A percentile compares a stretch with the other conserved stretches of the same genome.
phyloP scores from a whole-genome alignment of 768 basidiomycete species.

The Albatrellus ellisii region DNA sequence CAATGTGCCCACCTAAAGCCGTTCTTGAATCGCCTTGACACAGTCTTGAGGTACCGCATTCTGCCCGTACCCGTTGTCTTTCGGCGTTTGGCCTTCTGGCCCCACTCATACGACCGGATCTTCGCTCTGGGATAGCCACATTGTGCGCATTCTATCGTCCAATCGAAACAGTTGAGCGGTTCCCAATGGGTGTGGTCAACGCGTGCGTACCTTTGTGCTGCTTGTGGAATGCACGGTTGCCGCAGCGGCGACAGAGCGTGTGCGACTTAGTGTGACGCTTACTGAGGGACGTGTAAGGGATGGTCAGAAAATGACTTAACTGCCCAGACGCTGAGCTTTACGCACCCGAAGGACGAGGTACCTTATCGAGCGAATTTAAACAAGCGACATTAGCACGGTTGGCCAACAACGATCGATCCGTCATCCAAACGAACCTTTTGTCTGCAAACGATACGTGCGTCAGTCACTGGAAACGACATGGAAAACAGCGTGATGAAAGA shows the following conservation, averaged over 20 bases:
- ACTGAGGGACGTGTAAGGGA: conserved; percentile 30
- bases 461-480: conserved; percentile 13
- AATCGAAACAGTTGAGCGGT: neutral
- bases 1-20: conserved; percentile 64
- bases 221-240: conserved; percentile 90
- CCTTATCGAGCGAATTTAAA: too few species aligned
- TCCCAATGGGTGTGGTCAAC: neutral
- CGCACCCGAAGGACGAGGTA: conserved; percentile 93
- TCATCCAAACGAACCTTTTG: conserved; percentile 53
- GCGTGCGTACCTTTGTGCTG: conserved; percentile 84
- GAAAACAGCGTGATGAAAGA: conserved; percentile 10
- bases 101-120: conserved; percentile 95
- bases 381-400: too few species aligned
- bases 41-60: conserved; percentile 87
- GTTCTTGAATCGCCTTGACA: conserved; percentile 96
- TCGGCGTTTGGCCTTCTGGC: conserved; percentile 97
- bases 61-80: conserved; percentile 98
- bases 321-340: conserved; percentile 14
- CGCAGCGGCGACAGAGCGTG: conserved; percentile 96
- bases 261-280: conserved; percentile 96
- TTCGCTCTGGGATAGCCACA: conserved; percentile 97
- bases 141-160: conserved; percentile 67
- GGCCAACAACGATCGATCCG: too few species aligned
- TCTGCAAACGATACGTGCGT: conserved; percentile 30
- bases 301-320: neutral